Base-by-base conservation (phyloP, 2,329 filamentous ascomycete genomes). In the Fusarium verticillioides region DNA sequence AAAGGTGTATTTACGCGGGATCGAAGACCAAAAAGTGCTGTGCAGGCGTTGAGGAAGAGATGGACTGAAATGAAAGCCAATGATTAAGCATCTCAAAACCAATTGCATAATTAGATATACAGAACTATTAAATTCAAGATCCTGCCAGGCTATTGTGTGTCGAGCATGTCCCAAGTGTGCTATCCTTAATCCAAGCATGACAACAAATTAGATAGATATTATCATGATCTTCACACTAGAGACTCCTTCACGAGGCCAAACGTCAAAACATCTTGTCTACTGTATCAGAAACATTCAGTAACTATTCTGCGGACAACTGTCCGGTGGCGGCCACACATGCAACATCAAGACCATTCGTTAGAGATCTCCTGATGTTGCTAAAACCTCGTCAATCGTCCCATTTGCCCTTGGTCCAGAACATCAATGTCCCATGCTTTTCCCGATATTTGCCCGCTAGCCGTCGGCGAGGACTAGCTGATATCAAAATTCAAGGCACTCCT, bases 1-100 rank as follows among this genome's bases (percentile, higher is more conserved):
- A 74, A 74, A 50, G 72, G 72, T 4, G 46, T 71, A 1, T 74
- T 74, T 46, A 74, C 72, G 4, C 36, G 67, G 9, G 72, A 74
- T 28, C 40, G 63, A 4, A 68, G 56, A 54, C 63, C 58, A 9
- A 68, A 69, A 40, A 46, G 66, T 10, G 63, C 66, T 37, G 58
- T 49, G 9, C 63, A 69, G 39, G 58, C 53, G 4, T n/a, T 69
- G 11, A 69, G 8, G 36, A 69, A 58, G 39, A 19, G 66, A 12
- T 68, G 66, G 63, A 69, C 32, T 2, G n/a, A 26, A n/a, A 52
- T 26, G 47, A 7, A 5, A 19, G 5, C 16, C 3, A 9, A 19
- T 1, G 19, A 19, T 13, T 23, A 49, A 16, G 8, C 3, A 30
- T 21, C 7, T 47, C 5, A 21, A 21, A 15, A 15, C 2, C 6